Evolutionary conservation across 495 filamentous ascomycete species (phyloP).

Genomic region (Gamarada debralockiae): DNA sequence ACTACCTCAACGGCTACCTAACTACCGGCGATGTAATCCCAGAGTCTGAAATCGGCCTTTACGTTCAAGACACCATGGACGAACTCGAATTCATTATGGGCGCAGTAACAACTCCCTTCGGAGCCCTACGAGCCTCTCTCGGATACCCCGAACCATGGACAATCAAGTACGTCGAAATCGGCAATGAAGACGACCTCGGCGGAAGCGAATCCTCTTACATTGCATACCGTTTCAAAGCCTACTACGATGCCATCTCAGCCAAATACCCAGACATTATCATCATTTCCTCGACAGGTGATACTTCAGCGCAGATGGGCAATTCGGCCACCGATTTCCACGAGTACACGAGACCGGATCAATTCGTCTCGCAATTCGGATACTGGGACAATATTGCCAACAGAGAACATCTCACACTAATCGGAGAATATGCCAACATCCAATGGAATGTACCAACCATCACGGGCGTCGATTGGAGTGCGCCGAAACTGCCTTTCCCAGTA

Average conservation of each 20-base stretch:
- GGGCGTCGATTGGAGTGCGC: constrained; percentile 25
- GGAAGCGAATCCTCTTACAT: constrained; percentile 35
- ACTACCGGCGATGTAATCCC: constrained; percentile 25
- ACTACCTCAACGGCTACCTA: constrained; percentile 35
- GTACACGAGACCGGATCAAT: constrained; percentile 46
- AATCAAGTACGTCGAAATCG: constrained; percentile 25
- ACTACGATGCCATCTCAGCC: constrained; percentile 46
- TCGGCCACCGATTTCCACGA: constrained; percentile 39
- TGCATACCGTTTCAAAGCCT: constrained; percentile 40
- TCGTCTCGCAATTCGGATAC: constrained; percentile 42
- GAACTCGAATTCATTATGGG: constrained; percentile 23
- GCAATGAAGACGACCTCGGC: constrained; percentile 52
- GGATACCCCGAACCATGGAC: constrained; percentile 16
- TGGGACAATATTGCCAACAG: constrained; percentile 45
- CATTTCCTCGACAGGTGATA: constrained; percentile 36
- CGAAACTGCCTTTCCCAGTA: too few species aligned
- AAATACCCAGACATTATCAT: constrained; percentile 45
- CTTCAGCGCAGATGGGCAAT: constrained; percentile 7
- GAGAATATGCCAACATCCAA: constrained; percentile 44
- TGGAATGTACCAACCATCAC: constrained; percentile 33
- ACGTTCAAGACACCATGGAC: constrained; percentile 33
- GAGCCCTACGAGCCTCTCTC: constrained; percentile 17
- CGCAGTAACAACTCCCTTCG: constrained; percentile 3
- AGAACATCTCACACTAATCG: constrained; percentile 34
- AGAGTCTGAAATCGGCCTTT: constrained; percentile 19